Conservation (phyloP, 1,284 basidiomycete genomes). For the Cryptococcus wingfieldii region DNA sequence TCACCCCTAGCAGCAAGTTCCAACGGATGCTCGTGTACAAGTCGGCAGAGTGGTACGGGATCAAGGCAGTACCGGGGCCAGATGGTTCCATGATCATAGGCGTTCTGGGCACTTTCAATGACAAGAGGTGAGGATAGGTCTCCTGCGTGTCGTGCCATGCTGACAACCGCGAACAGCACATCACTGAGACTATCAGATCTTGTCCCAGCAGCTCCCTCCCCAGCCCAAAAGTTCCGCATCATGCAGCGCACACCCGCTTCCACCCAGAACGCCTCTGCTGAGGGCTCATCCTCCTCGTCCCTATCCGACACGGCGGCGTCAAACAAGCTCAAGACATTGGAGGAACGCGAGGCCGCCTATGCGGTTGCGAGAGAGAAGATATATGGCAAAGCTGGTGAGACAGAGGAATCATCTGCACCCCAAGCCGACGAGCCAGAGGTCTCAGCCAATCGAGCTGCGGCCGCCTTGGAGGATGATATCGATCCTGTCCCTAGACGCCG, state of each 20-base stretch:
- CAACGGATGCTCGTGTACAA: slow-evolving; percentile 47
- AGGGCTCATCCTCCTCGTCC: slow-evolving; percentile 12
- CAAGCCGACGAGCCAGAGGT: not conserved
- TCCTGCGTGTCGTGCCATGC: not conserved
- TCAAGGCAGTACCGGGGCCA: slow-evolving; percentile 27
- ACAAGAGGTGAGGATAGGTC: slow-evolving; percentile 22
- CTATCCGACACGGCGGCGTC: slow-evolving; percentile 1
- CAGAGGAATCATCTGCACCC: not conserved
- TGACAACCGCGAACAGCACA: slow-evolving; percentile 17
- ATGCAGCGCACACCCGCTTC: slow-evolving; percentile 31
- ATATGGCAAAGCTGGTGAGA: slow-evolving; percentile 21
- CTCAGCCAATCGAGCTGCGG: not conserved
- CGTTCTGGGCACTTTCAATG: slow-evolving; percentile 27
- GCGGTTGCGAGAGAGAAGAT: slow-evolving; percentile 38
- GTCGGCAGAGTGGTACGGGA: slow-evolving; percentile 45
- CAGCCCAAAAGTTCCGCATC: slow-evolving; percentile 37
- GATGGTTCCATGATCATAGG: slow-evolving; percentile 34
- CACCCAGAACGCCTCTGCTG: not conserved
- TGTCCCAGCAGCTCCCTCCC: slow-evolving; percentile 21
- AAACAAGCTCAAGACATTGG: slow-evolving; percentile 33
- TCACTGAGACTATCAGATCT: slow-evolving; percentile 22
- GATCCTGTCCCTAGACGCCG: slow-evolving; percentile 33
- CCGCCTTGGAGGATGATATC: slow-evolving; percentile 30
- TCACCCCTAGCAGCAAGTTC: slow-evolving; percentile 31
- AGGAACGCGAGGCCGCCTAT: slow-evolving; percentile 41